Percentiles rank a stretch among this genome's conserved stretches.
These are phyloP conservation scores for Lophium mytilinum DNA, from an alignment of 495 filamentous ascomycete species.

Conservation along the genomic window DNA sequence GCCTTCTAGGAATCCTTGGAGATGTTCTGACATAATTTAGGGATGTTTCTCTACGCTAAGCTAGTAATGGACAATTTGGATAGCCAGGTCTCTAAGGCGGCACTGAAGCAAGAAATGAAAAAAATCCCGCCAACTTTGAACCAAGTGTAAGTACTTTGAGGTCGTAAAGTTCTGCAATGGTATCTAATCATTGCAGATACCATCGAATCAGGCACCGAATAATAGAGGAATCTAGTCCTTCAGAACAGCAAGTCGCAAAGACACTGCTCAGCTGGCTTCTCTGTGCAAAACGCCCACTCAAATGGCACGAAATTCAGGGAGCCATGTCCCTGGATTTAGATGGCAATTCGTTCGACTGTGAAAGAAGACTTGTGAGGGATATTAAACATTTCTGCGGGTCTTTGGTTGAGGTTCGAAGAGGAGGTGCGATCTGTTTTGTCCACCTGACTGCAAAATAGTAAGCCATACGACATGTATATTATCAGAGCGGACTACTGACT, in stretches of 20 bases:
- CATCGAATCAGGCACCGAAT: slow-evolving; percentile 36
- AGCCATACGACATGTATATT: not conserved
- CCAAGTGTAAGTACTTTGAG: slow-evolving; percentile 35
- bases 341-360: slow-evolving; percentile 7
- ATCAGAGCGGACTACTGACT: too few species aligned
- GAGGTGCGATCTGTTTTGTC: slow-evolving; percentile 27
- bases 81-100: slow-evolving; percentile 24
- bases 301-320: slow-evolving; percentile 42
- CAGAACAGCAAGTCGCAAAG: slow-evolving; percentile 28
- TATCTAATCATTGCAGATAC: slow-evolving; percentile 29
- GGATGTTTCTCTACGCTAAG: slow-evolving; percentile 45
- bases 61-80: slow-evolving; percentile 39
- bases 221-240: slow-evolving; percentile 12
- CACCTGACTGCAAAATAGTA: not conserved
- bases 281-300: slow-evolving; percentile 39
- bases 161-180: not conserved
- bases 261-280: slow-evolving; percentile 41
- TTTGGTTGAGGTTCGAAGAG: slow-evolving; percentile 33
- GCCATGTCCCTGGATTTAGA: slow-evolving; percentile 23
- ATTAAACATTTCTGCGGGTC: slow-evolving; percentile 40
- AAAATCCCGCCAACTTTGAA: slow-evolving; percentile 34
- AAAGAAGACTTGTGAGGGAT: slow-evolving; percentile 24
- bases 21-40: slow-evolving; percentile 21
- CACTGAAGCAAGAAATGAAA: slow-evolving; percentile 24
- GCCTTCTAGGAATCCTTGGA: not conserved